Evolutionary conservation across 2,329 filamentous ascomycete species (phyloP).

Genomic region (Bipolaris bicolor): DNA sequence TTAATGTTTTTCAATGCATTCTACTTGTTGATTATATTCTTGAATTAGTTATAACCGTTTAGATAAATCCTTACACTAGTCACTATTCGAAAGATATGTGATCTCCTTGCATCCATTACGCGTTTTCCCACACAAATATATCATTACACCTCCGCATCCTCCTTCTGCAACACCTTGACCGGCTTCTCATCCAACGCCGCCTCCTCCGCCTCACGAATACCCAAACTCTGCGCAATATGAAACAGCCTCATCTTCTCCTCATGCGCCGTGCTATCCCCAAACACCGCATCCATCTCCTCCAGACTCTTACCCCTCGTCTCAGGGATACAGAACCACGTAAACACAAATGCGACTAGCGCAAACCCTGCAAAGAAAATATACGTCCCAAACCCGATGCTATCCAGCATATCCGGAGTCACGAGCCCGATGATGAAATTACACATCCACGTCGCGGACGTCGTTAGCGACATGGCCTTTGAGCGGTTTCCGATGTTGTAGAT

Average conservation of each 20-base stretch:
- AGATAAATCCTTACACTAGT: too few species aligned
- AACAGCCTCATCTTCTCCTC: conserved; percentile 32
- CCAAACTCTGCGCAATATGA: conserved; percentile 28
- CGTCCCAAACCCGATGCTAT: conserved; percentile 55
- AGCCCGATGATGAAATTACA: conserved; percentile 73
- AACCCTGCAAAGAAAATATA: conserved; percentile 62
- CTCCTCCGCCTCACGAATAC: conserved; percentile 22
- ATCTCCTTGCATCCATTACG: too few species aligned
- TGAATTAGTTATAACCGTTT: too few species aligned
- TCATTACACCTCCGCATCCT: background rate
- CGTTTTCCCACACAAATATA: background rate
- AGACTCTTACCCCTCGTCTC: conserved; percentile 80
- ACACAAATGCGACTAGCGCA: conserved; percentile 53
- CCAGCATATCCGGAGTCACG: conserved; percentile 75
- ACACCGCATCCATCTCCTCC: conserved; percentile 83
- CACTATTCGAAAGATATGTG: too few species aligned
- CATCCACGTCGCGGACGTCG: conserved; percentile 79
- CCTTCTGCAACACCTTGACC: conserved; percentile 1
- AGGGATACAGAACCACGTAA: conserved; percentile 62
- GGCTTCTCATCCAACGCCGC: conserved; percentile 23
- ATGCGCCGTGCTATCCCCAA: conserved; percentile 78
- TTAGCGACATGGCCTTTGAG: conserved; percentile 72
- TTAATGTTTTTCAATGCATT: too few species aligned
- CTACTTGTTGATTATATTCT: too few species aligned
- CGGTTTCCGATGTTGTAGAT: conserved; percentile 73